A percentile compares a stretch with the other conserved stretches of the same genome.
phyloP scores from a whole-genome alignment of 192 early-diverging fungal species.

The Jimgerdemannia flammicorona region DNA sequence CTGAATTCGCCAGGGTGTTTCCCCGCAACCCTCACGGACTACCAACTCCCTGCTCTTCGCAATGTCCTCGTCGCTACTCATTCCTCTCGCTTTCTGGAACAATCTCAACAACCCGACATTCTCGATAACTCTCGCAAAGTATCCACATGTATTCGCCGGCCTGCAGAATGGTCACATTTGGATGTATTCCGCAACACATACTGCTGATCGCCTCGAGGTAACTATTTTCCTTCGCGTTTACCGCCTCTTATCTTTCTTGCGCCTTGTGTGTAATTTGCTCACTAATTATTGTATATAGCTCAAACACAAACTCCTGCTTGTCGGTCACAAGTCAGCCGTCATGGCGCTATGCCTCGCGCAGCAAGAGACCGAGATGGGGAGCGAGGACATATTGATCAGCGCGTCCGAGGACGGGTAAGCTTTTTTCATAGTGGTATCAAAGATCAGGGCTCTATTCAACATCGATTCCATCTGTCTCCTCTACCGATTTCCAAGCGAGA shows the following conservation, averaged over 20 bases:
- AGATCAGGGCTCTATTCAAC: background rate
- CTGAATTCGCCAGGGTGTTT: too few species aligned
- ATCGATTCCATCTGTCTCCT: background rate
- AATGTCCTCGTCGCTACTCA: background rate
- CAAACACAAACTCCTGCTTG: conserved; percentile 36
- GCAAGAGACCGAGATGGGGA: conserved; percentile 34
- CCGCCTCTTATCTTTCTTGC: background rate
- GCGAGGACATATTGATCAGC: conserved; percentile 48
- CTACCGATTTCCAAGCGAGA: conserved; percentile 22
- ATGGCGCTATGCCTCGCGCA: conserved; percentile 37
- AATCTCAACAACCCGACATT: background rate
- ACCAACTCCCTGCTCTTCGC: background rate
- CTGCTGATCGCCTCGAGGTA: background rate
- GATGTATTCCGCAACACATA: conserved; percentile 30
- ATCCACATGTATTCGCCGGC: conserved; percentile 41
- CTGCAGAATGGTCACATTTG: conserved; percentile 52
- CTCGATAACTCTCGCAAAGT: background rate
- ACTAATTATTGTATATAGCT: conserved; percentile 16
- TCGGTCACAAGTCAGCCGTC: conserved; percentile 47
- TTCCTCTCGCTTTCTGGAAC: background rate
- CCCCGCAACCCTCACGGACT: background rate
- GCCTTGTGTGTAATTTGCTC: too few species aligned
- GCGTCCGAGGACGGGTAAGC: conserved; percentile 53
- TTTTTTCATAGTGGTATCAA: background rate
- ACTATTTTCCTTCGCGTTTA: background rate